Evolutionary conservation across 495 filamentous ascomycete genomes (phyloP), one percentile per base, ranked within the genome.

Genomic region (Staphylotrichum longicolle): DNA sequence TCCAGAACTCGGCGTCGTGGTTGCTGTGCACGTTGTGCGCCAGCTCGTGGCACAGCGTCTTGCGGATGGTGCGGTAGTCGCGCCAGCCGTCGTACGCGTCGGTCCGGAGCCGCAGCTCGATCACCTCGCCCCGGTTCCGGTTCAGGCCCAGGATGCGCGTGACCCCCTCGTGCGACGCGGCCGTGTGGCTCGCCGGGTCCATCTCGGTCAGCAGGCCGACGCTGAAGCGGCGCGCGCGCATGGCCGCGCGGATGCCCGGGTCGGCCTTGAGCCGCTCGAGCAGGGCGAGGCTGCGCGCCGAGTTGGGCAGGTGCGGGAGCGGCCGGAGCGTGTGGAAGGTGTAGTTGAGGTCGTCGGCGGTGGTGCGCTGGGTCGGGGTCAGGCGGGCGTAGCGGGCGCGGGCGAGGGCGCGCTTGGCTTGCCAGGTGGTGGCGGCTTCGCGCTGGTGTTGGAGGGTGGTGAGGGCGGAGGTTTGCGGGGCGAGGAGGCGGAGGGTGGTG

Each of bases 141-240:
- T 98, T 98, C 39, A 97, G 75, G 0, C 94, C 94, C 4, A 98
- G 76, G 40, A 89, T 96, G 46, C 91, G 85, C 49, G 85, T 86
- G 7, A 73, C 76, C 35, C 82, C 77, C 65, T 92, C 86, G 70
- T 85, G 85, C 14, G 84, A 89, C 0, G 71, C 64, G 52, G 78
- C 66, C 3, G 93, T 96, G 71, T 97, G 87, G 60, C 86, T 82
- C 0, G 85, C 76, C 1, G 94, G 94, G 66, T 98, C 87, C 93
- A 98, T 98, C 74, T 98, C 94, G 5, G 91, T 96, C 3, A 98
- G 80, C 15, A 97, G 72, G 1, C 86, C 86, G n/a, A 98, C 94
- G 50, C 82, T 83, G 79, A 94, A 96, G 48, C 85, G 83, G 77
- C 96, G 91, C 58, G 84, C 84, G 9, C 80, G 74, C 94, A 98